Conservation (phyloP, 1,139 yeast genomes). For the Suhomyces bolitotheri region DNA sequence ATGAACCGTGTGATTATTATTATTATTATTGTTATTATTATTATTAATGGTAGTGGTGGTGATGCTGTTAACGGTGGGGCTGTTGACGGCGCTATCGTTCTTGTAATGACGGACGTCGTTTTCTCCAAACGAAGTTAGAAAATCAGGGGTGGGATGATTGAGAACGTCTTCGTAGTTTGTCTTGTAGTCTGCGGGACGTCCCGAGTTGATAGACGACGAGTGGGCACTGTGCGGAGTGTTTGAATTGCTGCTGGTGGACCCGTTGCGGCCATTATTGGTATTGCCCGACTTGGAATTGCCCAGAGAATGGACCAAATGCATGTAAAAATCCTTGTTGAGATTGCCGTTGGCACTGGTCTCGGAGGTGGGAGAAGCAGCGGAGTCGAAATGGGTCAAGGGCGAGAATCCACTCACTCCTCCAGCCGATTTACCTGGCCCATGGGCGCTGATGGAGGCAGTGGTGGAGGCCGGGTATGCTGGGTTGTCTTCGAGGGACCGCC, state of each 20-base stretch:
- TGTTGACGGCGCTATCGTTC: slow-evolving; percentile 4
- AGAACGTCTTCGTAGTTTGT: slow-evolving; percentile 11
- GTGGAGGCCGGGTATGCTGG: slow-evolving; percentile 12
- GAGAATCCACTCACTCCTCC: slow-evolving; percentile 21
- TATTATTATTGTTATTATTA: no score
- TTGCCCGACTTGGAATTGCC: slow-evolving; percentile 2
- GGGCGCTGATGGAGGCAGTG: slow-evolving; percentile 11
- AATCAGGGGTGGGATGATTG: slow-evolving; percentile 32
- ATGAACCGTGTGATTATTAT: no score
- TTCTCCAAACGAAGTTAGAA: slow-evolving; percentile 19
- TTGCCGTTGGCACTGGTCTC: slow-evolving; percentile 25
- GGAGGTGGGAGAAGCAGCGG: slow-evolving; percentile 22
- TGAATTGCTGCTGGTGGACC: slow-evolving; percentile 4
- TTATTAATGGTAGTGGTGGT: slow-evolving; percentile 2
- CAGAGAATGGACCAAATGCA: slow-evolving; percentile 4
- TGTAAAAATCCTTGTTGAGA: slow-evolving; percentile 7
- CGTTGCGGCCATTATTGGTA: slow-evolving; percentile 2
- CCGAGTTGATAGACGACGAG: slow-evolving; percentile 3
- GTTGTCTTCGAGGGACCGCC: slow-evolving; percentile 13
- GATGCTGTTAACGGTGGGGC: slow-evolving; percentile 6
- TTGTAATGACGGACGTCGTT: slow-evolving; percentile 4
- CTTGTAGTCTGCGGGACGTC: slow-evolving; percentile 1
- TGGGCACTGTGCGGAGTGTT: slow-evolving; percentile 13
- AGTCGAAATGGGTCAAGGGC: slow-evolving; percentile 29
- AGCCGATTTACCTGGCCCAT: slow-evolving; percentile 7